Evolutionary conservation across 176 grass and related monocot genomes (phyloP).

Genomic region (Hsuehochloa calcarea): DNA sequence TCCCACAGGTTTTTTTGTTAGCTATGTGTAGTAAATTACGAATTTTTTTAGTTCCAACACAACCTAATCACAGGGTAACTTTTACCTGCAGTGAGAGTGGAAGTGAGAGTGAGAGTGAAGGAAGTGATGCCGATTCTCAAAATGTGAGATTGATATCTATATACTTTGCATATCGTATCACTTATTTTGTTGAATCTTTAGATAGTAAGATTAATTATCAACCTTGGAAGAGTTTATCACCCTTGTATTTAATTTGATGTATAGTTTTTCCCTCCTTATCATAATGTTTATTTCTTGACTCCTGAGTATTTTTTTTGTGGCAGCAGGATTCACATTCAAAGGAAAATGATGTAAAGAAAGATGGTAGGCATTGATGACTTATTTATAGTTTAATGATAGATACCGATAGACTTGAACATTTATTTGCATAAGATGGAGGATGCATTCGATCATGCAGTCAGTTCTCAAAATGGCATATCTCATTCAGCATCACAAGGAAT

Average conservation of each 20-base stretch:
- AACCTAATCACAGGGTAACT: conserved; percentile 33
- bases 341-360: conserved; percentile 59
- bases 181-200: not conserved
- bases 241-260: not conserved
- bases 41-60: not conserved
- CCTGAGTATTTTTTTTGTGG: conserved; percentile 18
- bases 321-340: conserved; percentile 64
- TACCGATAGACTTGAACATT: conserved; percentile 3
- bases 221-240: not conserved
- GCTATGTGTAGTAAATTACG: not conserved
- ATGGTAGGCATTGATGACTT: conserved; percentile 42
- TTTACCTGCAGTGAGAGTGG: conserved; percentile 71
- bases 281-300: not conserved
- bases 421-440: conserved; percentile 37
- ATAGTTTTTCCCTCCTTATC: not conserved
- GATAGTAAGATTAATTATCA: not conserved
- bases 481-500: conserved; percentile 46
- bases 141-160: conserved; percentile 60
- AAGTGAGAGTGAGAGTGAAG: conserved; percentile 90
- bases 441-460: conserved; percentile 39
- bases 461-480: conserved; percentile 55
- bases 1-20: conserved; percentile 66
- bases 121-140: conserved; percentile 83
- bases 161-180: not conserved
- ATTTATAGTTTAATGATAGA: conserved; percentile 22